A percentile compares a stretch with the other conserved stretches of the same genome.
phyloP scores from a whole-genome alignment of 148 eudicot genomes.

The Rhododendron henanense region DNA sequence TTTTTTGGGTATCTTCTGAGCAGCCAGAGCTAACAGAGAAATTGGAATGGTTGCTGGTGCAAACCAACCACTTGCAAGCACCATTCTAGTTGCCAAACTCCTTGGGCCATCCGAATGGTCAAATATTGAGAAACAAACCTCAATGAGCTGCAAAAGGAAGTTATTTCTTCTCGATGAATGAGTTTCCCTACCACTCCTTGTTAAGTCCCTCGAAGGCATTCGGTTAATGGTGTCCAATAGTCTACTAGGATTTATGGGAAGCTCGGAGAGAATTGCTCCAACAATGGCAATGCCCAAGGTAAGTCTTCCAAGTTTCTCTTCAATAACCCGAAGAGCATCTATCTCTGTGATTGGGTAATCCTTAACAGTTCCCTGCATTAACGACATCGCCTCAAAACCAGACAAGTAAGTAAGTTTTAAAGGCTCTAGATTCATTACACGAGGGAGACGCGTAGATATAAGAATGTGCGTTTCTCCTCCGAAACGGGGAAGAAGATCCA shows the following conservation, averaged over 20 bases:
- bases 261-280: conserved; percentile 86
- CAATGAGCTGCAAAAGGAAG: conserved; percentile 83
- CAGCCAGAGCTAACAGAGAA: conserved; percentile 68
- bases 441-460: conserved; percentile 77
- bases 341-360: conserved; percentile 68
- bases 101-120: conserved; percentile 93
- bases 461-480: conserved; percentile 93
- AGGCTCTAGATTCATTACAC: conserved; percentile 84
- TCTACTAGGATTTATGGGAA: conserved; percentile 90
- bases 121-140: conserved; percentile 95
- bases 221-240: conserved; percentile 84
- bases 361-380: conserved; percentile 68
- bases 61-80: conserved; percentile 89
- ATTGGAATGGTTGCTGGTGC: conserved; percentile 81
- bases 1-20: conserved; percentile 74
- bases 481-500: conserved; percentile 97
- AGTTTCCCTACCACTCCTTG: conserved; percentile 62
- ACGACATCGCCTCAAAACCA: conserved; percentile 81
- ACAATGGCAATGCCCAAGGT: conserved; percentile 84
- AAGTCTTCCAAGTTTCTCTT: conserved; percentile 92
- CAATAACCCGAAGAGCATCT: conserved; percentile 78
- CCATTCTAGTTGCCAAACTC: conserved; percentile 90
- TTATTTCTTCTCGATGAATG: conserved; percentile 52
- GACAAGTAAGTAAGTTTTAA: conserved; percentile 84
- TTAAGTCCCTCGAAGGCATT: conserved; percentile 66